phyloP scores from a whole-genome alignment of 352 stramenopile genomes.

The Globisporangium orthogonon region DNA sequence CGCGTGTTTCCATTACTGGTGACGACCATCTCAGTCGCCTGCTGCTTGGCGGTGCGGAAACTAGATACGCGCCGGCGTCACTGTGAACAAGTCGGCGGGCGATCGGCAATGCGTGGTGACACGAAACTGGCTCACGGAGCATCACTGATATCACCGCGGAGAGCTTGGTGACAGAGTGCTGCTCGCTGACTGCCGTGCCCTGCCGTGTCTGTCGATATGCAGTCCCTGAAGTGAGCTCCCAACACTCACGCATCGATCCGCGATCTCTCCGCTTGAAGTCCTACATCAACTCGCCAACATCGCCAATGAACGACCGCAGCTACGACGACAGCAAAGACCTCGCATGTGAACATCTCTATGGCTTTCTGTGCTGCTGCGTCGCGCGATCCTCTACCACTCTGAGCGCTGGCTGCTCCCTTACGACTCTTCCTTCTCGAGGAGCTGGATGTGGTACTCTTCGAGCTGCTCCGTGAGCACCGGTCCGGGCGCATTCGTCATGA shows the following conservation, averaged over 20 bases:
- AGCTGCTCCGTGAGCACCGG: slow-evolving; percentile 61
- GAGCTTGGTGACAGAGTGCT: background rate
- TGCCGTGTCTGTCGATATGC: too few species aligned
- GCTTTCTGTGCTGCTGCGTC: background rate
- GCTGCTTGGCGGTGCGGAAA: too few species aligned
- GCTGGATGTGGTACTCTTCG: slow-evolving; percentile 71
- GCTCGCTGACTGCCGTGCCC: too few species aligned
- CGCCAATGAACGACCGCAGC: background rate
- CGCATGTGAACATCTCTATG: background rate
- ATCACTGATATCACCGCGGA: background rate
- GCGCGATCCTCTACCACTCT: background rate
- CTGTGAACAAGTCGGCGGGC: background rate
- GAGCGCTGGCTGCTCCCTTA: background rate
- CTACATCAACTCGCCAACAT: background rate
- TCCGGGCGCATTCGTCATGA: slow-evolving; percentile 79
- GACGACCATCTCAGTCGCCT: too few species aligned
- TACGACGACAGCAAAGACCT: background rate
- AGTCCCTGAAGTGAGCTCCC: too few species aligned
- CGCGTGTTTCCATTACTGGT: too few species aligned
- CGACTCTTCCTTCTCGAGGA: slow-evolving; percentile 20
- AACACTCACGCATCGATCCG: too few species aligned
- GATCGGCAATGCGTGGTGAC: background rate
- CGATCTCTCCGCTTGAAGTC: too few species aligned
- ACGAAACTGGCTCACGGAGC: slow-evolving; percentile 1
- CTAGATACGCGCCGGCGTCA: background rate